phyloP scores from a whole-genome alignment of 352 stramenopile genomes.

The Blastocystis sp. region DNA sequence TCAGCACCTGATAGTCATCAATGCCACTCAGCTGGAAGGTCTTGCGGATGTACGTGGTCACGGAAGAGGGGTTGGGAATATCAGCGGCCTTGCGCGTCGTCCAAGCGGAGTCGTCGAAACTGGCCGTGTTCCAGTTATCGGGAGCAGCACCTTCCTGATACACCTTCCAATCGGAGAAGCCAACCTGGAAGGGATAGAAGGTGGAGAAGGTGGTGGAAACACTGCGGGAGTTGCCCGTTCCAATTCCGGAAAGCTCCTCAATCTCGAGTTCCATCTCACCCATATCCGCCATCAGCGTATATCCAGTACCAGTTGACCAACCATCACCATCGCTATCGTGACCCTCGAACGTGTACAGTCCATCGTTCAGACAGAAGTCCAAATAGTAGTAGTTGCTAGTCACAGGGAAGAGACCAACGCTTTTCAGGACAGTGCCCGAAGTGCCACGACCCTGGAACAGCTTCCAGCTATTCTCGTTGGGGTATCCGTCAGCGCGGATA shows the following conservation, averaged over 20 bases:
- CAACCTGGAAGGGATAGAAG: not conserved
- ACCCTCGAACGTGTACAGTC: not conserved
- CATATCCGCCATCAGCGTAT: not conserved
- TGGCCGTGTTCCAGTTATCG: not conserved
- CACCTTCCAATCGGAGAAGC: not conserved
- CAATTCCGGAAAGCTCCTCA: not conserved
- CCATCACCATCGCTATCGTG: not conserved
- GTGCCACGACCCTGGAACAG: not conserved
- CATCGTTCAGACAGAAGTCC: not conserved
- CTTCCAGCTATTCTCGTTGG: not conserved
- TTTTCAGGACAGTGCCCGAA: not conserved
- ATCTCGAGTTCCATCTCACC: not conserved
- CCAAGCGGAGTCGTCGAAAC: not conserved
- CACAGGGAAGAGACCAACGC: not conserved
- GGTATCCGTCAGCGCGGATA: not conserved
- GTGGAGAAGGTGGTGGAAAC: not conserved
- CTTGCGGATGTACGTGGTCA: not conserved
- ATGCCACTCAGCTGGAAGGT: not conserved
- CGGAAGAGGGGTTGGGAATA: not conserved
- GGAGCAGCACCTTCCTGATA: not conserved
- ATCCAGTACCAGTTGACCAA: not conserved
- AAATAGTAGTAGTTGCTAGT: not conserved
- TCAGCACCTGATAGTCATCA: not conserved
- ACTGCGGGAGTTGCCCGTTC: not conserved
- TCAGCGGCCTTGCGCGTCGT: not conserved